Percentiles rank a stretch among this genome's conserved stretches.
These are phyloP conservation scores for Polytrichum commune DNA, from an alignment of 225 moss, liverwort and hornwort species.

Conservation along the genomic window DNA sequence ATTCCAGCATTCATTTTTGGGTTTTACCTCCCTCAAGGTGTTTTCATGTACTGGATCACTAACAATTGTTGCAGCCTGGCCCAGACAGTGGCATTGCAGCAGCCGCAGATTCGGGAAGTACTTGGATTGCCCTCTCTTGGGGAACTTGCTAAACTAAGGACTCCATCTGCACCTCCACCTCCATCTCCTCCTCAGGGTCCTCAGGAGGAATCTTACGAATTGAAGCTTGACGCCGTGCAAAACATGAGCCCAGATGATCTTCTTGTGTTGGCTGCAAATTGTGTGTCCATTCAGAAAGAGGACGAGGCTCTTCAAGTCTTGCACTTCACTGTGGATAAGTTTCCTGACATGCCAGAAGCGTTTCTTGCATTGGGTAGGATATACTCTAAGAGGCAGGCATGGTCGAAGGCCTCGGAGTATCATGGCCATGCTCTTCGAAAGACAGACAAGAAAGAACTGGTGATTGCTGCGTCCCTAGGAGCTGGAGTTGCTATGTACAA, in stretches of 20 bases:
- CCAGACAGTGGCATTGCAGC: conserved; percentile 60
- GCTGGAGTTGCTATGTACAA: conserved; percentile 63
- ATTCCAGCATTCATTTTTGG: conserved; percentile 89
- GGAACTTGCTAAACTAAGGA: conserved; percentile 33
- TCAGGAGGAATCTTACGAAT: conserved; percentile 24
- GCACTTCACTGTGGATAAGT: conserved; percentile 58
- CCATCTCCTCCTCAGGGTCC: conserved; percentile 13
- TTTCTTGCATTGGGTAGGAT: conserved; percentile 79
- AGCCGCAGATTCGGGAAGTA: conserved; percentile 35
- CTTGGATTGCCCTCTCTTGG: conserved; percentile 53
- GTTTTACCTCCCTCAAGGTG: conserved; percentile 97
- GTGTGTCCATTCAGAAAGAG: conserved; percentile 63
- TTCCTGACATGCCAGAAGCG: conserved; percentile 76
- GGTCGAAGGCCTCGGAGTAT: conserved; percentile 74
- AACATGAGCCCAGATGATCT: conserved; percentile 53
- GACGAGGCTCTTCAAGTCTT: conserved; percentile 79
- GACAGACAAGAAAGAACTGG: conserved; percentile 41
- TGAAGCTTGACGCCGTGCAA: conserved; percentile 44
- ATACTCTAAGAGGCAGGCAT: conserved; percentile 65
- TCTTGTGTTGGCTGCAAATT: conserved; percentile 73
- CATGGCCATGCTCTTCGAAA: conserved; percentile 64
- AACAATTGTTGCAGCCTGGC: conserved; percentile 91
- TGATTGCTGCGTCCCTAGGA: conserved; percentile 58
- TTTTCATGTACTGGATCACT: conserved; percentile 98
- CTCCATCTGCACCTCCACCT: neutral